These are phyloP conservation scores for Rhodosporidiobolus odoratus DNA, from an alignment of 768 basidiomycete genomes.

Conservation along the genomic window DNA sequence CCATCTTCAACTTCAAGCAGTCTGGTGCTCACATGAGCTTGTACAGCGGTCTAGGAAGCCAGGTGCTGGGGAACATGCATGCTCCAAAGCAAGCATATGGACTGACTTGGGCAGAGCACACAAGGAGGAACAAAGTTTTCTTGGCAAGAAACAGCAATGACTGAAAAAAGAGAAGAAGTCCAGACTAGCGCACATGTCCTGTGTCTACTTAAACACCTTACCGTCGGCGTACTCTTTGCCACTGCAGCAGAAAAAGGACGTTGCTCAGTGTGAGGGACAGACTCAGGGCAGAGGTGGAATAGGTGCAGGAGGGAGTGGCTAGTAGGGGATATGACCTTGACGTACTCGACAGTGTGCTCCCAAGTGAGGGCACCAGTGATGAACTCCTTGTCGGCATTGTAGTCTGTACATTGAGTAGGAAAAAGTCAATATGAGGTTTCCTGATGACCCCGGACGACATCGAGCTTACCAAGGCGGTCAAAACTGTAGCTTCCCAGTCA, in stretches of 20 bases:
- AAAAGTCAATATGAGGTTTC: not conserved
- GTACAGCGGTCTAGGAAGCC: no score
- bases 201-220: slow-evolving; percentile 47
- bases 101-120: no score
- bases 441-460: no score
- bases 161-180: no score
- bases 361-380: slow-evolving; percentile 90
- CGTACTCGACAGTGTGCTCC: slow-evolving; percentile 70
- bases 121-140: no score
- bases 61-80: no score
- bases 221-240: slow-evolving; percentile 37
- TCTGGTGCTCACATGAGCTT: no score
- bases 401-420: slow-evolving; percentile 51
- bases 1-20: no score
- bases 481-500: slow-evolving; percentile 63
- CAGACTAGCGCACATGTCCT: no score
- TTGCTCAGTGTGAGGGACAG: not conserved
- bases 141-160: no score
- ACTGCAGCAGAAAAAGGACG: not conserved
- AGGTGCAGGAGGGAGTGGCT: slow-evolving; percentile 51
- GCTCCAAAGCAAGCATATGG: no score
- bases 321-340: not conserved
- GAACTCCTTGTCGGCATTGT: slow-evolving; percentile 69
- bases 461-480: no score
- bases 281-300: not conserved